These are phyloP conservation scores for Marchantia paleacea DNA, from an alignment of 225 moss, liverwort and hornwort species.

Conservation along the genomic window DNA sequence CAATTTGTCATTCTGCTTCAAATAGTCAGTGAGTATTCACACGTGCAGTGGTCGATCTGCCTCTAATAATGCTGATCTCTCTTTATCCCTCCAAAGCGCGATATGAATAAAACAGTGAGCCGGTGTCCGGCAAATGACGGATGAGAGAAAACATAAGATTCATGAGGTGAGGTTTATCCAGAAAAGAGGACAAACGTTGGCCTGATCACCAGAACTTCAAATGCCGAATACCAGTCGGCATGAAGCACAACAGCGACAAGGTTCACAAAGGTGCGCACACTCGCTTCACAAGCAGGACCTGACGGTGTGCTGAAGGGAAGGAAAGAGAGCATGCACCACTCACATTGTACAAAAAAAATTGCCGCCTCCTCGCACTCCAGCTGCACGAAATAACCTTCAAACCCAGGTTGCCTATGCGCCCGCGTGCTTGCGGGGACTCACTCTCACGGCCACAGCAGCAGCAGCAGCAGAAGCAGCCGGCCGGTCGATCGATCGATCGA, in stretches of 20 bases:
- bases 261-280: background rate
- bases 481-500: conserved; percentile 10
- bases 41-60: background rate
- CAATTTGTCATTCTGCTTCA: background rate
- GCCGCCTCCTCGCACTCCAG: background rate
- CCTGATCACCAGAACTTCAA: background rate
- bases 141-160: background rate
- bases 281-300: background rate
- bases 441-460: background rate
- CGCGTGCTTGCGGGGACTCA: background rate
- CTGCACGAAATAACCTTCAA: background rate
- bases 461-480: background rate
- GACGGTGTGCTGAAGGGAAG: background rate
- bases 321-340: background rate
- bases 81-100: background rate
- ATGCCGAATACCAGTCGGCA: too few species aligned
- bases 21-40: background rate
- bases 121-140: background rate
- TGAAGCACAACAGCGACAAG: too few species aligned
- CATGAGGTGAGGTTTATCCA: background rate
- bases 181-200: background rate
- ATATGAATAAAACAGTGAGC: background rate
- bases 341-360: conserved; percentile 3
- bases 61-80: background rate
- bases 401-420: background rate